Percentiles rank a stretch among this genome's conserved stretches.
phyloP scores from a whole-genome alignment of 495 filamentous ascomycete genomes.

The Penicillium manginii region DNA sequence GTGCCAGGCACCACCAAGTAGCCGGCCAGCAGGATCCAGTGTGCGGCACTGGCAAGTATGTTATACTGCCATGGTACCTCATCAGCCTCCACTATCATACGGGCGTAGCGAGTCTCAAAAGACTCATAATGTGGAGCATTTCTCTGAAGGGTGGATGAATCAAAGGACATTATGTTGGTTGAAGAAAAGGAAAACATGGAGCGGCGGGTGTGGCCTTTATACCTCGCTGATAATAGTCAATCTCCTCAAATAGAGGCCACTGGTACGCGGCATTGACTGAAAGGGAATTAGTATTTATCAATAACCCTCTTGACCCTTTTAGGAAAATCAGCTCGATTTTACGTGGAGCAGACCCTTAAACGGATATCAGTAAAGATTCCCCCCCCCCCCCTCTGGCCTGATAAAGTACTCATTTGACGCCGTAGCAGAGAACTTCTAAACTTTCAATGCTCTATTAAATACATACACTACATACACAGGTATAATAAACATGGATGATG shows the following conservation, averaged over 20 bases:
- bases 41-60: conserved; percentile 31
- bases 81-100: conserved; percentile 35
- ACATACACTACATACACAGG: too few species aligned
- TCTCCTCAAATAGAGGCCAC: background rate
- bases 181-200: background rate
- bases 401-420: too few species aligned
- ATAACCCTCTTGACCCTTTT: background rate
- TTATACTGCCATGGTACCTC: conserved; percentile 31
- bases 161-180: background rate
- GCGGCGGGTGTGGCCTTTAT: background rate
- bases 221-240: background rate
- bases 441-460: too few species aligned
- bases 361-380: too few species aligned
- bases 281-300: background rate
- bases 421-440: too few species aligned
- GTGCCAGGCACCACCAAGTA: conserved; percentile 42
- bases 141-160: background rate
- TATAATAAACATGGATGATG: conserved; percentile 4
- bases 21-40: conserved; percentile 40
- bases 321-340: too few species aligned
- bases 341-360: too few species aligned
- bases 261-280: background rate
- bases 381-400: too few species aligned
- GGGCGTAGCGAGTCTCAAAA: conserved; percentile 28
- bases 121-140: background rate